Conservation (phyloP, 192 early-diverging fungal genomes). For the Umbelopsis vinacea region DNA sequence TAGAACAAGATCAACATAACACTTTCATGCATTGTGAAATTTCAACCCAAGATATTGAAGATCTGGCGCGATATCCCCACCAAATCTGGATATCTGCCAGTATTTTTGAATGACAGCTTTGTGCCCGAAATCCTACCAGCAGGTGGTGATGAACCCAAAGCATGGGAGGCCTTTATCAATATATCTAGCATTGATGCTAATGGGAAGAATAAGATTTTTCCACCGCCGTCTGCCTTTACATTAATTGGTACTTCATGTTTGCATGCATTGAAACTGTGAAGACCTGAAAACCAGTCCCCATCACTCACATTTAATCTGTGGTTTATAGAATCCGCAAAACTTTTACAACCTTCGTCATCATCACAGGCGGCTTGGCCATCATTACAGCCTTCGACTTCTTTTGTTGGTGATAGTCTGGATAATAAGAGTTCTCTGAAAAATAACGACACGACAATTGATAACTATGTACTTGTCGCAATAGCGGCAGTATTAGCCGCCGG, state of each 20-base stretch:
- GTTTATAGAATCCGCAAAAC: neutral
- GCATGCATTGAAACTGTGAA: too few relatives aligned
- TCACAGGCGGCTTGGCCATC: too few relatives aligned
- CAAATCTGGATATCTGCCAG: neutral
- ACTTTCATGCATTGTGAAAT: neutral
- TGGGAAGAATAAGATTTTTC: neutral
- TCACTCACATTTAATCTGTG: neutral
- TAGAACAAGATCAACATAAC: constrained; percentile 7
- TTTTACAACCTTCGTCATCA: neutral
- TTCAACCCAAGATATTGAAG: neutral
- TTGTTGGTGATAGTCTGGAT: too few relatives aligned
- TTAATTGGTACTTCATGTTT: neutral
- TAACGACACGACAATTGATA: neutral
- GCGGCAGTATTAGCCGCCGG: neutral
- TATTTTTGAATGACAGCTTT: constrained; percentile 1
- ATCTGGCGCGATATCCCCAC: neutral
- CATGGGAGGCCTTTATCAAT: neutral
- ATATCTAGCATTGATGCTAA: neutral
- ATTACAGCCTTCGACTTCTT: neutral
- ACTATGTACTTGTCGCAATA: neutral
- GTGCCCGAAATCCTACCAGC: neutral
- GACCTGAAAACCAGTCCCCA: neutral
- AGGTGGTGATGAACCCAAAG: neutral
- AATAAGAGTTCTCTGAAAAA: neutral
- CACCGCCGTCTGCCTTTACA: neutral